Evolutionary conservation across 495 filamentous ascomycete species (phyloP), one percentile per base, ranked within the genome.

Genomic region (Trichoderma erinaceum): DNA sequence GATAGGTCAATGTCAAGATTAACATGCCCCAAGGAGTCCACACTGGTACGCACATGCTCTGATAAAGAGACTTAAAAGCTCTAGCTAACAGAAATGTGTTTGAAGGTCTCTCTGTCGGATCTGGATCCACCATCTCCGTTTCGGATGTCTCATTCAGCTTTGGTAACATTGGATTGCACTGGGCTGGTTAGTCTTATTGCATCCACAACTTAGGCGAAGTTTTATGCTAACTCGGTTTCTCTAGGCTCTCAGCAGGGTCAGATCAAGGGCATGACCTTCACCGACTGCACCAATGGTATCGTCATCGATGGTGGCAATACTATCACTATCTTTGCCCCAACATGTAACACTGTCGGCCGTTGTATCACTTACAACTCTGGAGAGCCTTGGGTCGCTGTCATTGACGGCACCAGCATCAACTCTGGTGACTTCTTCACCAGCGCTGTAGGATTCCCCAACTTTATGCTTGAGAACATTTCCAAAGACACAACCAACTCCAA

Each of bases 221-320:
- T 23, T 10, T 13, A 13, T 29, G 12, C 56, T 61, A 12, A 61
- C 56, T 15, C 15, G 11, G 15, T 61, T 12, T 25, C 2, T 58
- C 84, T 88, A 64, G 90, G 78, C 1, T 76, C 90, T 69, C 90
- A 92, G 72, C 90, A 92, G 71, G 91, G 87, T 64, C 85, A 87
- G 0, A 89, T 87, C 77, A 87, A 88, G 65, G 86, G 88, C 71
- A 75, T 92, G 41, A 81, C 79, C 41, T 88, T 92, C 71, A 78
- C 75, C 67, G 73, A 79, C 6, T 84, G 83, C 61, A 83, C 86
- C 38, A 78, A 85, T 12, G 85, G 84, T 4, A 88, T 87, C 35
- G 82, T 82, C 46, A 90, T 92, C 58, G 83, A 81, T 27, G 85
- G 87, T 64, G 83, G 88, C 3, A 86, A 82, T 61, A 87, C 71